Base-by-base conservation (phyloP, 805 yeast species). In the Wickerhamiella alocasiicola region DNA sequence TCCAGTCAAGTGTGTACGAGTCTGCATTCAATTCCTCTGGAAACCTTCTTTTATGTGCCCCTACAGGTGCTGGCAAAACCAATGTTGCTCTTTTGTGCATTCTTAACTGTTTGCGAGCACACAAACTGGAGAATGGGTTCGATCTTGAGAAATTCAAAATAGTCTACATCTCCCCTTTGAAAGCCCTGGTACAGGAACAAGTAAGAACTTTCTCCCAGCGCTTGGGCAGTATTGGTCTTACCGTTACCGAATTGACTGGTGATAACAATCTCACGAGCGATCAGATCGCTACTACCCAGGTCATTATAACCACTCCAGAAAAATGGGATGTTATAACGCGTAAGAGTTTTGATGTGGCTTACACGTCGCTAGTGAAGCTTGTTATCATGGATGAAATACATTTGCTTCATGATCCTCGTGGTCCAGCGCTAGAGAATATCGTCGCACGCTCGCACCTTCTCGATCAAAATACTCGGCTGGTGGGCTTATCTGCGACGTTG, bases 1-100 rank as follows among this genome's bases (percentile, higher is more conserved):
- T 91, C 12, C 99, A 91, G 58, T 81, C 94, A 1, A 72, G 71
- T 46, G 84, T 87, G 0, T 83, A 61, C 48, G 91, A 91, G 1
- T 55, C 65, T n/a, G 95, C 94, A 0, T 82, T 88, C 48, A 53
- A 67, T 3, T 61, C 71, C 1, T 91, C 82, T 53, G 67, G 68
- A 4, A 88, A 87, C 52, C 56, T 91, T 29, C 62, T 88, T 13
- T 64, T 88, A 50, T 88, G 97, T 68, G 97, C 98, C 1, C 98
- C 98, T 5, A 88, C 98, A 0, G 98, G 98, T 64, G 95, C 95
- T 2, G 98, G 98, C 63, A 88, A 88, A 57, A 88, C 98, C 17
- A 91, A 91, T 56, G 95, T 91, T 21, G 99, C 99, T 0, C 73
- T 91, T 77, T 60, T 91, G 34, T 66, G 95, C 0, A 68, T 82